Conservation (phyloP, 2,329 filamentous ascomycete species). For the Talaromyces pinophilus region DNA sequence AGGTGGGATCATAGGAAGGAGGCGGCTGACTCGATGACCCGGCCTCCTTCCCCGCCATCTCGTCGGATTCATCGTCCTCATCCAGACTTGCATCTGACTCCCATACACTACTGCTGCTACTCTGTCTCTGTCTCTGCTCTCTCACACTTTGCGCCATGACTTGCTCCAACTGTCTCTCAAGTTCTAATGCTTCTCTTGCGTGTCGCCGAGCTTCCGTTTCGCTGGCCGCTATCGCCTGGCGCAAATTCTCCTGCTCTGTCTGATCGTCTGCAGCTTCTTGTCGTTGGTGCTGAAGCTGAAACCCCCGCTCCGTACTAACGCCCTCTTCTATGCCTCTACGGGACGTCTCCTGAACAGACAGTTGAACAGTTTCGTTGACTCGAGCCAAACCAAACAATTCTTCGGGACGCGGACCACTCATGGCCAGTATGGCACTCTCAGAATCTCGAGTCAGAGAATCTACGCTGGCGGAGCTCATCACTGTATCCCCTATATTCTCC, state of each 20-base stretch:
- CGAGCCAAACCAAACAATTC: background rate
- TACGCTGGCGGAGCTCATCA: background rate
- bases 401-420: background rate
- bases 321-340: background rate
- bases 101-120: constrained; percentile 7
- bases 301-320: background rate
- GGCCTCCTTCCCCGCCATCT: background rate
- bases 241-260: background rate
- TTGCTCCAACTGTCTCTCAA: constrained; percentile 4
- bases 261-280: background rate
- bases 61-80: background rate
- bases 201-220: constrained; percentile 9
- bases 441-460: background rate
- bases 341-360: background rate
- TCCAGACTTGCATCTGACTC: background rate
- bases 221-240: background rate
- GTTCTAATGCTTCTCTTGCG: constrained; percentile 1
- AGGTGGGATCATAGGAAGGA: background rate
- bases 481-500: background rate
- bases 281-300: background rate
- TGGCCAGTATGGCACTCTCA: background rate
- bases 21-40: background rate
- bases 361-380: background rate
- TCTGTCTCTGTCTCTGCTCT: constrained; percentile 3
- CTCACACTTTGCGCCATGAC: background rate